Percentiles rank a stretch among this genome's conserved stretches.
Conservation (phyloP, 108 stramenopile genomes). For the Cyclostephanos tholiformis region DNA sequence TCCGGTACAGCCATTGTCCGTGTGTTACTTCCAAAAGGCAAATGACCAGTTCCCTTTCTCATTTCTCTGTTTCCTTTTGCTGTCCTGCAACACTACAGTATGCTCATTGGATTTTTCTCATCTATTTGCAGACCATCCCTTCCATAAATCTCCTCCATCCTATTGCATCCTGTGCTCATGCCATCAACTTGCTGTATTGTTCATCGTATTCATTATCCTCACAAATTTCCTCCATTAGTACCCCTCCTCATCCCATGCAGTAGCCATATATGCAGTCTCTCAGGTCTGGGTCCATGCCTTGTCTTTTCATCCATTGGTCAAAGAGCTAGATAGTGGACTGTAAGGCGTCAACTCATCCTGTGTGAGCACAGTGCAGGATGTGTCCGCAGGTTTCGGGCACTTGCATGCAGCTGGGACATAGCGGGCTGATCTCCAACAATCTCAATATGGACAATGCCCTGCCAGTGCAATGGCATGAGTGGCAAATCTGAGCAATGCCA, state of each 20-base stretch:
- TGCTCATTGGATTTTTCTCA: too few species aligned
- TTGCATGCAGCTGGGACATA: slow-evolving; percentile 8
- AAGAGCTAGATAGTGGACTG: neutral
- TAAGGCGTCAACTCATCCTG: neutral
- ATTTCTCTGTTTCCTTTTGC: neutral
- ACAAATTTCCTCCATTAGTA: neutral
- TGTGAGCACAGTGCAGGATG: neutral
- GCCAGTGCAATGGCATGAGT: too few species aligned
- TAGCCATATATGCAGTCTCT: neutral
- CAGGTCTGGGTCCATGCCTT: neutral
- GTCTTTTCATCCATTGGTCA: neutral
- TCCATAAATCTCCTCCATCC: slow-evolving; percentile 20
- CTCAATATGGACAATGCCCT: too few species aligned
- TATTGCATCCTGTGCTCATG: slow-evolving; percentile 1
- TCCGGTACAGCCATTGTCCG: slow-evolving; percentile 8
- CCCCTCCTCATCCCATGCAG: neutral
- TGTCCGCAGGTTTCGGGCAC: slow-evolving; percentile 1
- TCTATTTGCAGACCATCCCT: too few species aligned
- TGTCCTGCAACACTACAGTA: too few species aligned
- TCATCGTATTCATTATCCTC: too few species aligned
- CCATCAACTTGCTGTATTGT: neutral
- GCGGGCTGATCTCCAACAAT: neutral
- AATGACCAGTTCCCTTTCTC: neutral
- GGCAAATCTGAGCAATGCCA: too few species aligned
- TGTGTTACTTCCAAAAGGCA: neutral